A percentile compares a stretch with the other conserved stretches of the same genome.
Conservation (phyloP, 2,329 filamentous ascomycete genomes). For the Geosmithia putterillii region DNA sequence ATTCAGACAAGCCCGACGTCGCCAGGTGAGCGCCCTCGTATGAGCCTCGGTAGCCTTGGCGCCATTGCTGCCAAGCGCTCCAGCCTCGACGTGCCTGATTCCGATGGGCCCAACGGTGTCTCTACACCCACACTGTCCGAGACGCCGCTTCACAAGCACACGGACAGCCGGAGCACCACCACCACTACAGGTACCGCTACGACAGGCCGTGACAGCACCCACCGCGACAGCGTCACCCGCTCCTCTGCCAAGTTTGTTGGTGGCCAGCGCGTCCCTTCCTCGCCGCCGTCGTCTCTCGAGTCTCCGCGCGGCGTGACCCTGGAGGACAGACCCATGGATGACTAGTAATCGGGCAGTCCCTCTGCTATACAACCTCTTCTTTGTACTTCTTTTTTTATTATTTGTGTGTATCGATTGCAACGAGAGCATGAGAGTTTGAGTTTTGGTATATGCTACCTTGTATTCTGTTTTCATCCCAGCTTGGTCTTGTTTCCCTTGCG, state of each 20-base stretch:
- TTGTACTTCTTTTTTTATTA: neutral
- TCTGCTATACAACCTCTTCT: neutral
- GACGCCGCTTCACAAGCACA: constrained; percentile 13
- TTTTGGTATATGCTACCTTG: neutral
- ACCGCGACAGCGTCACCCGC: constrained; percentile 51
- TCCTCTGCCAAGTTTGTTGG: constrained; percentile 30
- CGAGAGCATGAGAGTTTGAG: constrained; percentile 5
- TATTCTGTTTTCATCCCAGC: neutral
- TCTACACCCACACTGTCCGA: constrained; percentile 7
- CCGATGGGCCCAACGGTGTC: constrained; percentile 33
- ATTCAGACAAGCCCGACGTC: constrained; percentile 56
- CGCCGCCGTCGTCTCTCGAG: constrained; percentile 10
- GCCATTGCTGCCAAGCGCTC: constrained; percentile 39
- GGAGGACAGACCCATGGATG: constrained; percentile 39
- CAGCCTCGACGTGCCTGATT: constrained; percentile 73
- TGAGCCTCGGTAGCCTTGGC: constrained; percentile 36
- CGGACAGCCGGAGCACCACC: too few species aligned
- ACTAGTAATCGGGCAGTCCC: constrained; percentile 19
- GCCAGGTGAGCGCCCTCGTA: constrained; percentile 37
- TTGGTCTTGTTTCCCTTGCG: neutral
- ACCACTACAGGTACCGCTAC: too few species aligned
- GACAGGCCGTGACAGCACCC: neutral
- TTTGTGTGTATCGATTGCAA: neutral
- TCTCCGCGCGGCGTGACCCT: constrained; percentile 31
- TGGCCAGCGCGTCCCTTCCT: constrained; percentile 27